Base-by-base conservation (phyloP, 129 eudicot genomes). In the Ambrosia trifida region DNA sequence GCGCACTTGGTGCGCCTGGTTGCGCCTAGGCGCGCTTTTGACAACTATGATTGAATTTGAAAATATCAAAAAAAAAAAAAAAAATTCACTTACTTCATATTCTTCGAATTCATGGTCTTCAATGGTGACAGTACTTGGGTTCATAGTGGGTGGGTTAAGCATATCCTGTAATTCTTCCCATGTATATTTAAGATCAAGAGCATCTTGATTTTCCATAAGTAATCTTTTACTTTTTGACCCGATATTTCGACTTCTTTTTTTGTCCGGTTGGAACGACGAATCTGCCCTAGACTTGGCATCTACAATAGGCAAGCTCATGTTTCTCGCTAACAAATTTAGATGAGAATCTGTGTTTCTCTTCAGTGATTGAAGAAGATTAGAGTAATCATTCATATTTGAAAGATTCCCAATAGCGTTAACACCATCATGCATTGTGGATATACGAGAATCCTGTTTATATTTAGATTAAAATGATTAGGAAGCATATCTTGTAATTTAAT, bases 101-200 rank as follows among this genome's bases (percentile, higher is more conserved):
- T 94, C 98, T 82, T 94, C 99, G 73, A 94, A 85, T 73, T 94
- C 97, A 68, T 85, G 76, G 61, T 94, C 95, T 72, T 94, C 97
- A 53, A 94, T 57, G 30, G 75, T 64, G 66, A 87, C 83, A 8
- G 76, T 84, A 73, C 79, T 90, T 40, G 97, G 91, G 74, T 82
- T 81, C 46, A 73, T 72, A 73, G 72, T 40, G 3, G 89, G 90
- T 30, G 98, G 88, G 46, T 83, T 67, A 14, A 94, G 87, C 97
- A 94, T 78, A 75, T 90, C 96, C 58, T 94, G 96, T 41, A 84
- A 80, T 78, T 89, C 98, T 66, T 94, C 98, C 98, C 98, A 94
- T 13, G 96, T 89, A 54, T 87, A 88, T 79, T 83, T 87, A 69
- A 94, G 79, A 81, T 90, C 91, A 71, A 87, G 66, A 33, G 91